A percentile compares a stretch with the other conserved stretches of the same genome.
Conservation (phyloP, 495 filamentous ascomycete species). For the Lophiostoma macrostomum region DNA sequence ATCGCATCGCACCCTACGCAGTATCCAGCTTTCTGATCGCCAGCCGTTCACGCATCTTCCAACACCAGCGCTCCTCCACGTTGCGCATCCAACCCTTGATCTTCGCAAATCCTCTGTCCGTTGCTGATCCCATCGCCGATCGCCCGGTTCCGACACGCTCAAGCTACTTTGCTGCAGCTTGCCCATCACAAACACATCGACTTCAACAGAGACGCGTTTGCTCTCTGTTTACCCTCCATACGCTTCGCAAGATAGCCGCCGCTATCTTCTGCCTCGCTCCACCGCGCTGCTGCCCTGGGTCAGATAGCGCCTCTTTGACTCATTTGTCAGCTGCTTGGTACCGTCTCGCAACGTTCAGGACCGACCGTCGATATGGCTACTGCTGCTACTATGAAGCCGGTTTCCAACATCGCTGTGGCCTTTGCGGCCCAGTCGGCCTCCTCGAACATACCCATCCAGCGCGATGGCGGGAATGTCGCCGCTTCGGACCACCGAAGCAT, state of each 20-base stretch:
- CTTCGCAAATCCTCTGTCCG: neutral
- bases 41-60: no score
- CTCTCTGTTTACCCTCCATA: neutral
- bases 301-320: constrained; percentile 19
- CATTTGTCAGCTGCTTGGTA: constrained; percentile 21
- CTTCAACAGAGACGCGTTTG: constrained; percentile 4
- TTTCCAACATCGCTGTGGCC: constrained; percentile 61
- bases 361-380: constrained; percentile 55
- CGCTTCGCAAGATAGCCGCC: constrained; percentile 5
- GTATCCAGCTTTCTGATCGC: no score
- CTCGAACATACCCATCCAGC: constrained; percentile 70
- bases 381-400: constrained; percentile 37
- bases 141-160: constrained; percentile 24
- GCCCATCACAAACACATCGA: constrained; percentile 8
- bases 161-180: constrained; percentile 34
- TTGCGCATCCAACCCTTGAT: neutral
- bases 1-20: no score
- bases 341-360: constrained; percentile 1
- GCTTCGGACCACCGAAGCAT: constrained; percentile 55
- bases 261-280: constrained; percentile 7
- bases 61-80: neutral
- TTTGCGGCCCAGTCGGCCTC: constrained; percentile 61
- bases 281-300: constrained; percentile 19
- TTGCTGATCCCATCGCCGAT: constrained; percentile 30
- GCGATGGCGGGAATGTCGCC: constrained; percentile 52